Evolutionary conservation across 116 monocot genomes (phyloP).

Genomic region (Papilionanthe hybrid): DNA sequence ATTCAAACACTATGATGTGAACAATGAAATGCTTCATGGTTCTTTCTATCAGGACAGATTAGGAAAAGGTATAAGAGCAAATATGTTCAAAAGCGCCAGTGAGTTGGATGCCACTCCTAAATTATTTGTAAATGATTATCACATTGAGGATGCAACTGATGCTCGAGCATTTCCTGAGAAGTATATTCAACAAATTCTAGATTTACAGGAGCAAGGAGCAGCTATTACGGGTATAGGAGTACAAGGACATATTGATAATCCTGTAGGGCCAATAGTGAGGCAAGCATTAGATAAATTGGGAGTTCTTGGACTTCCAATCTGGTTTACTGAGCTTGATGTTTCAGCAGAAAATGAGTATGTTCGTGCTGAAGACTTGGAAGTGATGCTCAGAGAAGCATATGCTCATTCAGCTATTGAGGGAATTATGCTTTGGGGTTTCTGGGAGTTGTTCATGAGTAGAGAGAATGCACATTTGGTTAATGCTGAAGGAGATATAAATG

Average conservation of each 20-base stretch:
- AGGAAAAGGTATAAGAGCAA: constrained; percentile 23
- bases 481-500: constrained; percentile 25
- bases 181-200: constrained; percentile 26
- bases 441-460: constrained; percentile 27
- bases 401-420: constrained; percentile 39
- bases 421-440: constrained; percentile 37
- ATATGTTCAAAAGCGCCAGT: constrained; percentile 31
- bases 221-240: constrained; percentile 32
- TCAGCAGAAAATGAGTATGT: constrained; percentile 21
- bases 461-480: constrained; percentile 21
- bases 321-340: constrained; percentile 48
- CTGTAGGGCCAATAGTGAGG: constrained; percentile 26
- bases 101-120: constrained; percentile 24
- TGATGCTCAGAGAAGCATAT: constrained; percentile 38
- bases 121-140: constrained; percentile 45
- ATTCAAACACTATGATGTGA: constrained; percentile 45
- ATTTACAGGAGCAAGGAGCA: constrained; percentile 25
- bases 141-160: constrained; percentile 31
- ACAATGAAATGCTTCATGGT: constrained; percentile 50
- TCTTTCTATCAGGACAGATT: constrained; percentile 33
- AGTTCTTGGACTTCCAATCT: constrained; percentile 25
- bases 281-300: constrained; percentile 30
- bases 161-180: constrained; percentile 25
- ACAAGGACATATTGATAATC: constrained; percentile 31
- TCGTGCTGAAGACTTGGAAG: constrained; percentile 43